A percentile compares a stretch with the other conserved stretches of the same genome.
Conservation (phyloP, 2,329 filamentous ascomycete species). For the Cladosporium sp. region DNA sequence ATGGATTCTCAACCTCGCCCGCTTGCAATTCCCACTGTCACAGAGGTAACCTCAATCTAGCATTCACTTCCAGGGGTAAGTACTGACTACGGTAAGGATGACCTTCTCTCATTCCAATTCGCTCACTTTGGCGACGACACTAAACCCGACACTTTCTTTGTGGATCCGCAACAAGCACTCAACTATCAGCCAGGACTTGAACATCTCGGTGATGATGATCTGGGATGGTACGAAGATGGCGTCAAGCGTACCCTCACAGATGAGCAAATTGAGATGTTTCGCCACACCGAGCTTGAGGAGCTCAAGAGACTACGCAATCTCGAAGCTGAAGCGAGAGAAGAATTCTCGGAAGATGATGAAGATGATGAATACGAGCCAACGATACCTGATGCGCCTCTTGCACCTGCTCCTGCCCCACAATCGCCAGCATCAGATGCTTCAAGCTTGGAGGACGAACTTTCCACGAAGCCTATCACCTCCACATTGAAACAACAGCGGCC, state of each 20-base stretch:
- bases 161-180: constrained; percentile 24
- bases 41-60: constrained; percentile 27
- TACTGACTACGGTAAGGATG: constrained; percentile 36
- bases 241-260: constrained; percentile 86
- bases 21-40: constrained; percentile 20
- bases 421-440: constrained; percentile 24
- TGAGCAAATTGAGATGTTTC: constrained; percentile 84
- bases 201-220: constrained; percentile 52
- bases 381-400: not conserved
- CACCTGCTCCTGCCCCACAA: not conserved
- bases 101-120: constrained; percentile 40
- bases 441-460: constrained; percentile 24
- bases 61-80: constrained; percentile 21
- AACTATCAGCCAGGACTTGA: constrained; percentile 27
- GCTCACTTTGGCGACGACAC: constrained; percentile 40
- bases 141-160: constrained; percentile 31
- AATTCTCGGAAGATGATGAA: constrained; percentile 13
- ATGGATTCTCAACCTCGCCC: not conserved
- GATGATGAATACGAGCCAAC: constrained; percentile 9
- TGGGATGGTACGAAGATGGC: constrained; percentile 85
- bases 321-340: constrained; percentile 16
- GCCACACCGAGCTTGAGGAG: constrained; percentile 81
- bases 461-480: constrained; percentile 1
- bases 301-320: constrained; percentile 13
- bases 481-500: constrained; percentile 7